Base-by-base conservation (phyloP, 2,329 filamentous ascomycete species). In the Xylariaceae sp. region DNA sequence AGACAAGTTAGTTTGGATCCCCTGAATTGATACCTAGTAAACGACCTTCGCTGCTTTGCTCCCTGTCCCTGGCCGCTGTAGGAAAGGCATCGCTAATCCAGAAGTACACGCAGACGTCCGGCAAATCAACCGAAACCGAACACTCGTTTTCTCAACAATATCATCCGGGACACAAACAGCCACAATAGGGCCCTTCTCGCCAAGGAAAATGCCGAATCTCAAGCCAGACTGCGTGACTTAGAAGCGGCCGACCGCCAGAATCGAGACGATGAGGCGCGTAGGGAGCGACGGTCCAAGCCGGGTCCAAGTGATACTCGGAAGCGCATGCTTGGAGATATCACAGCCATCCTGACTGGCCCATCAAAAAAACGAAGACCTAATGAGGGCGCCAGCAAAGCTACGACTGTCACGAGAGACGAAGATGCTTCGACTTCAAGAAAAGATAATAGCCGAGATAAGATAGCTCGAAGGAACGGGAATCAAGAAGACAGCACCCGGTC, bases 111-210 rank as follows among this genome's bases (percentile, higher is more conserved):
- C 11, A 90, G 83, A 65, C 81, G 85, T 54, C 68, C 68, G 8
- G 72, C 80, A 45, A 80, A 81, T 62, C 82, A 85, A 60, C 89
- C 89, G 0, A 96, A 92, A 68, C 91, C 92, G 2, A 97, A 99
- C 66, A 96, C 89, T 0, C 82, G 88, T 35, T 97, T 97, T 68
- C 74, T 99, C 42, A 85, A 85, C 55, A 87, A 94, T 65, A 88
- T 97, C 54, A 89, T 99, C 58, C 87, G 86, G 60, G 88, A 94
- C 62, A 95, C 90, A 6, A 88, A 95, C 64, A 87, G 73, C 51
- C 92, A 99, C 72, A 99, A 99, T 78, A 84, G 88, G 29, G 88
- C 89, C 0, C 76, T 97, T 32, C 81, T 90, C 19, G 89, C 88
- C 0, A 95, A 86, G 66, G 92, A 97, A 70, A 85, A 86, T 30